A percentile compares a stretch with the other conserved stretches of the same genome.
phyloP scores from a whole-genome alignment of 441 rosid species.

The Melastoma candidum region DNA sequence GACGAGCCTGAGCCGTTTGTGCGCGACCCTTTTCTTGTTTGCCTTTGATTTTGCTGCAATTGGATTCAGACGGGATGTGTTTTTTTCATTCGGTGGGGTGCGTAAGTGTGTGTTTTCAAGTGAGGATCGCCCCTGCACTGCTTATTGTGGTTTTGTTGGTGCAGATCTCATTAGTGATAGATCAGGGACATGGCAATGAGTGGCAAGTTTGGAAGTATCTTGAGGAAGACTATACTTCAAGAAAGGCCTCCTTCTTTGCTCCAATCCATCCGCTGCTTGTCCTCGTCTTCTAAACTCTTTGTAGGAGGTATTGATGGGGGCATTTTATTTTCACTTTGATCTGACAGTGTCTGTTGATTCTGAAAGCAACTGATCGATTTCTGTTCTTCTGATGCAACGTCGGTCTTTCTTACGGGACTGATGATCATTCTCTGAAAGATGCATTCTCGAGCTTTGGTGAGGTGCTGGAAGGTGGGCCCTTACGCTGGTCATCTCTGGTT shows the following conservation, averaged over 20 bases:
- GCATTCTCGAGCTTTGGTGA: constrained; percentile 71
- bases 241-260: constrained; percentile 35
- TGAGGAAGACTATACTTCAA: constrained; percentile 27
- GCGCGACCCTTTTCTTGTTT: too few species aligned
- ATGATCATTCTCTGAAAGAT: constrained; percentile 48
- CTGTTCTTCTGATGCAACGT: not conserved
- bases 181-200: constrained; percentile 42
- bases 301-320: constrained; percentile 48
- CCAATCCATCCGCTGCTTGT: constrained; percentile 43
- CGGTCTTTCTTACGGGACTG: constrained; percentile 66
- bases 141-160: not conserved
- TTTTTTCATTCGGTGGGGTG: too few species aligned
- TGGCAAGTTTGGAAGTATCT: constrained; percentile 37
- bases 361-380: not conserved
- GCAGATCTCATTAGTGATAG: not conserved
- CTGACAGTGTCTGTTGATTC: not conserved
- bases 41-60: too few species aligned
- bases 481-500: not conserved
- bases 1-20: too few species aligned
- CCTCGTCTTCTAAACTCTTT: constrained; percentile 46
- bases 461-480: constrained; percentile 47
- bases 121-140: too few species aligned
- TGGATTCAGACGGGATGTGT: too few species aligned
- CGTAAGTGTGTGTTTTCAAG: too few species aligned
- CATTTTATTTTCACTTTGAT: not conserved